Evolutionary conservation across 1,284 basidiomycete species (phyloP), one percentile per base, ranked within the genome.

Genomic region (Athelia psychrophila): DNA sequence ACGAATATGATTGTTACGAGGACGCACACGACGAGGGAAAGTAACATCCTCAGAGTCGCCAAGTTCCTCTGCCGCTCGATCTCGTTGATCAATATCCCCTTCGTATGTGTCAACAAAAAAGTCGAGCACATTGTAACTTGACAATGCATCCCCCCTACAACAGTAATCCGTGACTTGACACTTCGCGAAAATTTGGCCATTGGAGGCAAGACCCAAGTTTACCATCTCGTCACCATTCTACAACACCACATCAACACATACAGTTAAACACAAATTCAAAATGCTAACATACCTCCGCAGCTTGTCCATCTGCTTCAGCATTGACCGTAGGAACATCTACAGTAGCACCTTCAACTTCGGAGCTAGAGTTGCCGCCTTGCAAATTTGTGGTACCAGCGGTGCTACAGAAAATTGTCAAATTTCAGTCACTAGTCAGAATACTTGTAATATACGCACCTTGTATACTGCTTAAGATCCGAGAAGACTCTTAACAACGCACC

Each of bases 151-250:
- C 1, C 65, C 63, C 5, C 59, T 54, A 15, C 44, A 51, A 1
- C 8, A n/a, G 48, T 72, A 72, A 38, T 72, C 64, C 13, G 45
- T 61, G 1, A 68, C 22, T 53, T 70, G 68, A 47, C 52, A 56
- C 44, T 48, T 56, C 47, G 13, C 54, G 32, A 22, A 47, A 30
- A 44, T 50, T 33, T 48, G 23, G 12, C 52, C 50, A 15, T 35
- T 30, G 3, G 6, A 16, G 23, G 22, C 47, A 13, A 51, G 2
- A 2, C 30, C 36, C 23, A 56, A 47, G n/a, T 49, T 52, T 23
- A 36, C 36, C 3, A 48, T 20, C 25, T 49, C 38, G 24, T 23
- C n/a, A 6, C 38, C 38, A 42, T 42, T 42, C 38, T 42, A 42
- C n/a, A 42, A 42, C 20, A 5, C 8, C 38, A 42, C n/a, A 22